phyloP scores from a whole-genome alignment of 2,329 filamentous ascomycete species.

The Diaporthe caulivora region DNA sequence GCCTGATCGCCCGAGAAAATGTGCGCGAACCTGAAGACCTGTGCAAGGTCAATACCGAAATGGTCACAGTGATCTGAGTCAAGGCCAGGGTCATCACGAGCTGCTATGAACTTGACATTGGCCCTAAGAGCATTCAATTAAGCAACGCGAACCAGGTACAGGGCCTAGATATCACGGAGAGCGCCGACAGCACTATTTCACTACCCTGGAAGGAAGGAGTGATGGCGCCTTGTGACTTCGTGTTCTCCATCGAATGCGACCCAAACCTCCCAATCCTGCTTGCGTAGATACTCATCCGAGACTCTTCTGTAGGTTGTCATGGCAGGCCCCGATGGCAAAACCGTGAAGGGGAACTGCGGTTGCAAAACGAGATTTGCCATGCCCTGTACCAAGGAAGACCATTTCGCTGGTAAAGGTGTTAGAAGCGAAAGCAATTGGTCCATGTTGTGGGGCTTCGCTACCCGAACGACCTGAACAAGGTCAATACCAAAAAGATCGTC shows the following conservation, averaged over 20 bases:
- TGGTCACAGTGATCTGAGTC: too few species aligned
- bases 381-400: neutral
- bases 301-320: neutral
- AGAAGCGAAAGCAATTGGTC: neutral
- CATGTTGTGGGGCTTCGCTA: neutral
- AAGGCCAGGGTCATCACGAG: too few species aligned
- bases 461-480: neutral
- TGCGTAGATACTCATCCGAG: neutral
- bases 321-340: neutral
- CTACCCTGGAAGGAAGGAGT: neutral
- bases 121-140: too few species aligned
- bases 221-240: neutral
- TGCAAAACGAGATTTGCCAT: neutral
- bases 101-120: too few species aligned
- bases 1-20: neutral
- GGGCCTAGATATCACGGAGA: too few species aligned
- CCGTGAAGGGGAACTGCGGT: neutral
- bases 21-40: too few species aligned
- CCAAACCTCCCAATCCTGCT: neutral
- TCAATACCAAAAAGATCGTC: neutral
- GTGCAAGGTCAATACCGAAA: too few species aligned
- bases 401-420: neutral
- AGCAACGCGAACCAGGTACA: too few species aligned
- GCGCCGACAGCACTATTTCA: neutral
- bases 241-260: neutral